Evolutionary conservation across 192 early-diverging fungal species (phyloP).

Genomic region (Allomyces javanicus): DNA sequence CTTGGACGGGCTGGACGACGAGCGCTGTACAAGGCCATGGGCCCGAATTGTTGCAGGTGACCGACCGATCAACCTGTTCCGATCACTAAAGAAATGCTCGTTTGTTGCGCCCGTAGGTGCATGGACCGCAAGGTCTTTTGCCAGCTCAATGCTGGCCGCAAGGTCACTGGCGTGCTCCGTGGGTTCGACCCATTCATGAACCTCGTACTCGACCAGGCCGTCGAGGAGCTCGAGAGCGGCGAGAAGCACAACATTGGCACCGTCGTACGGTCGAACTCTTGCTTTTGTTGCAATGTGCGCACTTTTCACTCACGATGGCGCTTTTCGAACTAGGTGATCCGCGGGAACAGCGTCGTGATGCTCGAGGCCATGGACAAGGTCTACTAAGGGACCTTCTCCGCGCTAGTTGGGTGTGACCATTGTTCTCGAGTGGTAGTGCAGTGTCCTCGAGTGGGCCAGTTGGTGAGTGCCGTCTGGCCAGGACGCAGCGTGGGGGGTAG

Average conservation of each 20-base stretch:
- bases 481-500: too few species aligned
- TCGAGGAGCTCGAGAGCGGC: slow-evolving; percentile 51
- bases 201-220: slow-evolving; percentile 79
- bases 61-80: neutral
- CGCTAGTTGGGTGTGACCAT: too few species aligned
- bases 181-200: slow-evolving; percentile 99
- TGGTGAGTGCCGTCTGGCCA: too few species aligned
- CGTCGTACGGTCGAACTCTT: slow-evolving; percentile 34
- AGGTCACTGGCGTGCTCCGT: slow-evolving; percentile 83
- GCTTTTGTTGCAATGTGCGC: neutral
- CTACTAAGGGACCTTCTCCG: slow-evolving; percentile 2
- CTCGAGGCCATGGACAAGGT: slow-evolving; percentile 52
- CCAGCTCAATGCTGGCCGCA: slow-evolving; percentile 76
- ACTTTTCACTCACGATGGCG: neutral
- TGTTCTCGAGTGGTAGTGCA: too few species aligned
- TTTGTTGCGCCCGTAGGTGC: slow-evolving; percentile 18
- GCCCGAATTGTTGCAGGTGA: neutral
- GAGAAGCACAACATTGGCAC: slow-evolving; percentile 65
- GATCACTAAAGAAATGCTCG: slow-evolving; percentile 2
- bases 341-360: slow-evolving; percentile 53
- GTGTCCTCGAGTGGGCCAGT: too few species aligned
- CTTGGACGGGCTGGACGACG: neutral
- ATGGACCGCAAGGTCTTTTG: slow-evolving; percentile 90
- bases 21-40: neutral
- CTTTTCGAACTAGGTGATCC: slow-evolving; percentile 27